Conservation (phyloP, 345 rosid species). For the Toxicodendron radicans region DNA sequence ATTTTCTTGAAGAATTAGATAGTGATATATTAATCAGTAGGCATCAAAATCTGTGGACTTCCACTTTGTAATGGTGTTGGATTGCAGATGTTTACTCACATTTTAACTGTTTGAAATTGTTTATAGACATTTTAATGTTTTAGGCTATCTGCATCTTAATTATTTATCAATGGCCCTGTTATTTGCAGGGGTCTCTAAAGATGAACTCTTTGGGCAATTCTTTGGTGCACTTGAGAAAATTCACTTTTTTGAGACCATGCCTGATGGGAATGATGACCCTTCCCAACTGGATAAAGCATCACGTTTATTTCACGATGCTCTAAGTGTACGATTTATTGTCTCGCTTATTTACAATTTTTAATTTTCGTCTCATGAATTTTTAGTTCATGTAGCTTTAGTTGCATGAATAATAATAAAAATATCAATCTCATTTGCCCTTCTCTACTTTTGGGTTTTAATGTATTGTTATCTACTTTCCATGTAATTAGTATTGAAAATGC, state of each 20-base stretch:
- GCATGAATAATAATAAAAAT: not conserved
- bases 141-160: slow-evolving; percentile 1
- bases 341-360: slow-evolving; percentile 16
- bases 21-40: not conserved
- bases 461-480: slow-evolving; percentile 5
- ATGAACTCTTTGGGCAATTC: slow-evolving; percentile 78
- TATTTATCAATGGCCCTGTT: slow-evolving; percentile 17
- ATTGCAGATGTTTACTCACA: not conserved
- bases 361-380: slow-evolving; percentile 15
- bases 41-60: not conserved
- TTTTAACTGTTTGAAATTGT: not conserved
- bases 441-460: slow-evolving; percentile 4
- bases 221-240: slow-evolving; percentile 79
- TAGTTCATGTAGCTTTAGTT: not conserved
- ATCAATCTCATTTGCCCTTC: slow-evolving; percentile 5
- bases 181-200: slow-evolving; percentile 60
- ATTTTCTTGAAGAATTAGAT: not conserved
- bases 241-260: slow-evolving; percentile 46
- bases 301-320: slow-evolving; percentile 63
- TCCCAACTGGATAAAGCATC: slow-evolving; percentile 72
- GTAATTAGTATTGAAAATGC: slow-evolving; percentile 1
- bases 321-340: slow-evolving; percentile 44
- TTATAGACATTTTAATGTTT: not conserved
- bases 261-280: slow-evolving; percentile 71
- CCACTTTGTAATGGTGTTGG: not conserved